A percentile compares a stretch with the other conserved stretches of the same genome.
Evolutionary conservation across 129 eudicot genomes (phyloP).

Genomic region (Helichrysum umbraculigerum): DNA sequence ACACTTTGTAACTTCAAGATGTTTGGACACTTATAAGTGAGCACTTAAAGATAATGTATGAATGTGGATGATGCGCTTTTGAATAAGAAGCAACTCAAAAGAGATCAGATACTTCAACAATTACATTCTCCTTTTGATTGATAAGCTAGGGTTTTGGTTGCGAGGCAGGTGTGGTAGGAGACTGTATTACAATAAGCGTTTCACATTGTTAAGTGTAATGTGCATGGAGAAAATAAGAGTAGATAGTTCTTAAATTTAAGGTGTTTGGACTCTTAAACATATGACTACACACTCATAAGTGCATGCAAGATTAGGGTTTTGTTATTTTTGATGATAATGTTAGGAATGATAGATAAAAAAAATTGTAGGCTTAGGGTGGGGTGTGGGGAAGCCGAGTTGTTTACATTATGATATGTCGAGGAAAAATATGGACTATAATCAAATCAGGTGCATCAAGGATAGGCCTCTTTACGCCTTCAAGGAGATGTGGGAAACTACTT

Average conservation of each 20-base stretch:
- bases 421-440: background rate
- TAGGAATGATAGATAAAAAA: background rate
- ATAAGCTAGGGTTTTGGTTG: conserved; percentile 20
- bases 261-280: conserved; percentile 1
- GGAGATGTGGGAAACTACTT: conserved; percentile 4
- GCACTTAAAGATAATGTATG: background rate
- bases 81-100: background rate
- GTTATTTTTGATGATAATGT: background rate
- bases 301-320: background rate
- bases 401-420: background rate
- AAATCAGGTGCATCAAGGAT: conserved; percentile 12
- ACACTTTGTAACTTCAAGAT: background rate
- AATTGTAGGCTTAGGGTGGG: too few relatives aligned
- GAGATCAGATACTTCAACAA: background rate
- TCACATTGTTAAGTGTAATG: background rate
- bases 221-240: conserved; percentile 24
- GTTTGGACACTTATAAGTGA: background rate
- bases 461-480: background rate
- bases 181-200: background rate
- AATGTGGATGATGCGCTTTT: background rate
- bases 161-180: conserved; percentile 6
- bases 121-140: too few relatives aligned
- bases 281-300: conserved; percentile 8
- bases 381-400: conserved; percentile 6
- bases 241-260: conserved; percentile 9